phyloP scores from a whole-genome alignment of 2,329 filamentous ascomycete genomes.

The Paraconiothyrium brasiliense region DNA sequence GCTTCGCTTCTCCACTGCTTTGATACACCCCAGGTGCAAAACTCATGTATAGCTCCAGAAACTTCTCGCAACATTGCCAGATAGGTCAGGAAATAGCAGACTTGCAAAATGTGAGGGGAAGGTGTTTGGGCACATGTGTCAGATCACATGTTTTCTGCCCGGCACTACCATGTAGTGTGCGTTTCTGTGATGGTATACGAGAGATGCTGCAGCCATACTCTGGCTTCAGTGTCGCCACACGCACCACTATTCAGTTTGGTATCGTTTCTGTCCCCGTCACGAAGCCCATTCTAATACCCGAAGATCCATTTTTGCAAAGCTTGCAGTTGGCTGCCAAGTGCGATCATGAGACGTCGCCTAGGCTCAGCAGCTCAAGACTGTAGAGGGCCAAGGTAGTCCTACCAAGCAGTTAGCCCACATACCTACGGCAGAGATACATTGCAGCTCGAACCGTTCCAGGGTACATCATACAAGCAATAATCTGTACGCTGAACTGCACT shows the following conservation, averaged over 20 bases:
- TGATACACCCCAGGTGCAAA: constrained; percentile 13
- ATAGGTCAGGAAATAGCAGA: background rate
- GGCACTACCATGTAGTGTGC: constrained; percentile 5
- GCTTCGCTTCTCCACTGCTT: constrained; percentile 13
- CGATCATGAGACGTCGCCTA: constrained; percentile 12
- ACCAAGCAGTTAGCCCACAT: constrained; percentile 25
- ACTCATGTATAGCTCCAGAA: background rate
- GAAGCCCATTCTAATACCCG: background rate
- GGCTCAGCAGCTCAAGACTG: constrained; percentile 33
- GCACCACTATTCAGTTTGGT: constrained; percentile 1
- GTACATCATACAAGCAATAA: background rate
- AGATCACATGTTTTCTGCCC: constrained; percentile 2
- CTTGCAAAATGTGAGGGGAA: background rate
- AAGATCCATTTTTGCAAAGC: constrained; percentile 6
- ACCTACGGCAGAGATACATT: background rate
- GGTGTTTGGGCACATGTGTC: background rate
- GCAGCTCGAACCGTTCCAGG: too few relatives aligned
- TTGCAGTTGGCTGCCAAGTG: constrained; percentile 12
- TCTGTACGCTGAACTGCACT: background rate
- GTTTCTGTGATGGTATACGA: background rate
- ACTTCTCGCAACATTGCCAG: background rate
- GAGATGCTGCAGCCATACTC: constrained; percentile 1
- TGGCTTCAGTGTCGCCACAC: constrained; percentile 2
- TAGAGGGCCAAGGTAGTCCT: constrained; percentile 53
- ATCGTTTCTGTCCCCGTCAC: background rate